These are phyloP conservation scores for Prinsepia uniflora DNA, from an alignment of 306 rosid species.

Conservation along the genomic window DNA sequence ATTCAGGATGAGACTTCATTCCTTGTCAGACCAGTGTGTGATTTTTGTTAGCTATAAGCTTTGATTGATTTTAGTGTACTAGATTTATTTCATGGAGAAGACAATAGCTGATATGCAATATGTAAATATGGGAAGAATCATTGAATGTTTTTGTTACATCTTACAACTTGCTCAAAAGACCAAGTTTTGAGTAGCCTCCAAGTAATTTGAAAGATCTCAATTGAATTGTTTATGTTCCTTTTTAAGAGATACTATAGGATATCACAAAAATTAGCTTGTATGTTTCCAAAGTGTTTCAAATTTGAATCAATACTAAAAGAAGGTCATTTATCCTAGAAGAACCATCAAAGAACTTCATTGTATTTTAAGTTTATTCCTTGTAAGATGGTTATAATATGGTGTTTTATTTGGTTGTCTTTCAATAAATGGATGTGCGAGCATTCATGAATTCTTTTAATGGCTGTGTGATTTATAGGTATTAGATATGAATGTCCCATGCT, in stretches of 20 bases:
- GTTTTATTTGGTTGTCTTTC: neutral
- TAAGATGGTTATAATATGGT: too few species aligned
- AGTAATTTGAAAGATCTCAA: constrained; percentile 5
- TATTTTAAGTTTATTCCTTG: too few species aligned
- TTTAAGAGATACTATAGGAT: neutral
- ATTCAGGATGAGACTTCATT: neutral
- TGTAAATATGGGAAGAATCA: too few species aligned
- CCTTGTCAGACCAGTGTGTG: neutral
- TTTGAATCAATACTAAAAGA: neutral
- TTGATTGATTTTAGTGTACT: neutral
- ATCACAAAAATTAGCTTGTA: neutral
- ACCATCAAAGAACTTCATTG: too few species aligned
- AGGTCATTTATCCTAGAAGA: too few species aligned
- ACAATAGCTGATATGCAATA: too few species aligned
- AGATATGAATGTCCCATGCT: neutral
- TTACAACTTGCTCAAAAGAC: too few species aligned
- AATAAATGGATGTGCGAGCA: neutral
- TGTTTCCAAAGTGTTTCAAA: neutral
- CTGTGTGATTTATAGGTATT: neutral
- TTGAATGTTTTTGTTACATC: too few species aligned
- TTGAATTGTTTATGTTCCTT: neutral
- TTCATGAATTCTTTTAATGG: neutral
- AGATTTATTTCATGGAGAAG: too few species aligned
- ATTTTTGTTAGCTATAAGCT: too few species aligned
- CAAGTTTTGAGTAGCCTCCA: too few species aligned